Percentiles rank a stretch among this genome's conserved stretches.
These are phyloP conservation scores for Pholiota conissans DNA, from an alignment of 768 basidiomycete species.

Conservation along the genomic window DNA sequence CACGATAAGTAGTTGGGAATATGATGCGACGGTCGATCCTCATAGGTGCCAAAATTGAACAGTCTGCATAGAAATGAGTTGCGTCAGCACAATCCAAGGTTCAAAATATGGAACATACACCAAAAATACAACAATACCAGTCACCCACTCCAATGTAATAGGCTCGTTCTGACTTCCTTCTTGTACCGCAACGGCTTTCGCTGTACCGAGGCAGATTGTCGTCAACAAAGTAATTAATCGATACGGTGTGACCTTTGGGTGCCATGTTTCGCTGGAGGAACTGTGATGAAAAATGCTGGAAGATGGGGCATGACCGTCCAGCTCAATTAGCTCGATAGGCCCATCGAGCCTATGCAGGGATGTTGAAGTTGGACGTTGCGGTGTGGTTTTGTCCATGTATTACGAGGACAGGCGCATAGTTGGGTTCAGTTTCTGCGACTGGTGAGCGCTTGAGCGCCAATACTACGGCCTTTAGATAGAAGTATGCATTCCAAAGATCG, in stretches of 20 bases:
- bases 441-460: too few relatives aligned
- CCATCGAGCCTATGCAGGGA: not conserved
- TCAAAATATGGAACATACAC: slow-evolving; percentile 4
- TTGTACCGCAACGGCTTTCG: slow-evolving; percentile 7
- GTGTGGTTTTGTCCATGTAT: too few relatives aligned
- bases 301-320: not conserved
- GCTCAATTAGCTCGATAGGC: not conserved
- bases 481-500: too few relatives aligned
- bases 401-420: too few relatives aligned
- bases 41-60: not conserved
- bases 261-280: slow-evolving; percentile 1
- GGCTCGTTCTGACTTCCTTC: slow-evolving; percentile 4
- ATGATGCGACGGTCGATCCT: not conserved
- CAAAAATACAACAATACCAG: slow-evolving; percentile 8
- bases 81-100: not conserved
- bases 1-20: not conserved
- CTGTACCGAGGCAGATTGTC: slow-evolving; percentile 3
- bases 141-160: slow-evolving; percentile 14
- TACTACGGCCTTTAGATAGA: too few relatives aligned
- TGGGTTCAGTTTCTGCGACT: too few relatives aligned
- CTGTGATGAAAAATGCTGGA: not conserved
- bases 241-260: slow-evolving; percentile 16
- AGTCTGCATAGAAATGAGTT: slow-evolving; percentile 3
- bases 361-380: not conserved
- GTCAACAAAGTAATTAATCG: slow-evolving; percentile 3